Evolutionary conservation across 2,329 filamentous ascomycete species (phyloP), one percentile per base, ranked within the genome.

Genomic region (Dichotomopilus funicola): DNA sequence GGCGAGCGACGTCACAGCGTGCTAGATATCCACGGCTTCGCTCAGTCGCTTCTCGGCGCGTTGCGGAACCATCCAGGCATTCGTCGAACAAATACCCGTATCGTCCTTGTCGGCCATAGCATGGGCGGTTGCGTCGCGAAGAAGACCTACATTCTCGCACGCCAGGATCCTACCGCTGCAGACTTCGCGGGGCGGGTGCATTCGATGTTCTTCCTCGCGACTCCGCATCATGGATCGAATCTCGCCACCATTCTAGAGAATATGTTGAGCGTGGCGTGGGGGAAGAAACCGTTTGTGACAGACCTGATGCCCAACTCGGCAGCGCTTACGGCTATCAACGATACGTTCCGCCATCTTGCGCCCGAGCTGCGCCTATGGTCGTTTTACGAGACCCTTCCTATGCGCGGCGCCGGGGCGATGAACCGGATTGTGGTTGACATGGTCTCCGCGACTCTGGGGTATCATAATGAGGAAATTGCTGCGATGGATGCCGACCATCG

Each of bases 121-220:
- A 76, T 78, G 75, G 75, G 76, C 1, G 75, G 75, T 9, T 64
- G 67, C 51, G 68, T 74, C 13, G 64, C 64, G 5, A 71, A 72
- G 55, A 66, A 71, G 63, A 69, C 69, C 35, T 72, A 68, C 55
- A 65, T 73, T 34, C 59, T 71, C 7, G 67, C 68, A 7, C 63
- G 62, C 12, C 63, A 72, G 53, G 68, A 72, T 45, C 58, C 64
- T 8, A 56, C 55, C 6, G 68, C 65, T 19, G 58, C 63, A 7
- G 54, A 61, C 6, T 54, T 73, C 5, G 67, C 67, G 5, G 53
- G 53, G 8, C 61, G 67, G 2, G 60, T 73, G 4, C 59, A 64
- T 9, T 68, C 69, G 1, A 67, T 75, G 5, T 63, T 71, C 51
- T 75, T 75, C 55, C 63, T 76, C 1, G 68, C 67, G 1, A 75